These are phyloP conservation scores for Eucalyptus cloeziana DNA, from an alignment of 345 rosid species.

Conservation along the genomic window DNA sequence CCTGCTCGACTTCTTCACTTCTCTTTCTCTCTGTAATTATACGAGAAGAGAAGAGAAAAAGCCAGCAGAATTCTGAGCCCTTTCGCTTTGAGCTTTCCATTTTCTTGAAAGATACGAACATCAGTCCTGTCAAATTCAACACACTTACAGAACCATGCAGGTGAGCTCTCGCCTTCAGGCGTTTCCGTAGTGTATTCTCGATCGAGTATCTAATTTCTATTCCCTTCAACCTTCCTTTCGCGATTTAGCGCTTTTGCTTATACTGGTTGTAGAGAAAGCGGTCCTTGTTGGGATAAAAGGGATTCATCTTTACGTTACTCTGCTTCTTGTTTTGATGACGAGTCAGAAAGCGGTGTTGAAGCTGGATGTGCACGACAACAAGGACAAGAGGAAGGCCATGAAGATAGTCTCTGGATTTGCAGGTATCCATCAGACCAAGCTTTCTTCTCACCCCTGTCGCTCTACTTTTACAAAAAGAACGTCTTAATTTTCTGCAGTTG, in stretches of 20 bases:
- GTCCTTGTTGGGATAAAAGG: background rate
- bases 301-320: background rate
- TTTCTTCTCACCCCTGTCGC: background rate
- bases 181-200: background rate
- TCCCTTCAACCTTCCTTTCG: background rate
- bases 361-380: slow-evolving; percentile 7
- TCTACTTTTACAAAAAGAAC: background rate
- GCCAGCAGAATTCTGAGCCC: background rate
- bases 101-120: background rate
- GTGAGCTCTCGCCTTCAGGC: background rate
- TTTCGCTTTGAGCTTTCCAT: background rate
- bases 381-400: slow-evolving; percentile 19
- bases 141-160: background rate
- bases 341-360: slow-evolving; percentile 19
- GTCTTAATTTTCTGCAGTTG: background rate
- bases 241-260: background rate
- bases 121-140: background rate
- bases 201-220: background rate
- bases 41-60: background rate
- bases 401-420: slow-evolving; percentile 5
- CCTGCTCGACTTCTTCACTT: background rate
- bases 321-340: background rate
- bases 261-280: background rate
- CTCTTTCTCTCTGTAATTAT: background rate
- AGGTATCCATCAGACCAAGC: background rate